Conservation (phyloP, 1,284 basidiomycete species). For the Hortiboletus rubellus region DNA sequence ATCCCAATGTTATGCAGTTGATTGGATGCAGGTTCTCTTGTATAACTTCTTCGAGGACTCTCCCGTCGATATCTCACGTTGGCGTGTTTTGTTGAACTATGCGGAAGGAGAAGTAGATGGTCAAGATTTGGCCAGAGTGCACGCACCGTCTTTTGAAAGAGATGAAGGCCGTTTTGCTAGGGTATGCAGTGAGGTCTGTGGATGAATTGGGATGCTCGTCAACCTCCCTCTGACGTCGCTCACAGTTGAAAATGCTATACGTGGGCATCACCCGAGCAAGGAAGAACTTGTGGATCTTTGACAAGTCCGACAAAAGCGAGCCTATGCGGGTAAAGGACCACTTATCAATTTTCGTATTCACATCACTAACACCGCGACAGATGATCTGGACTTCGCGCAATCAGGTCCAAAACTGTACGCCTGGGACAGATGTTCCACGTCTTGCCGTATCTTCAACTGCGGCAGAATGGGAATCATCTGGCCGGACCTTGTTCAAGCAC, state of each 20-base stretch:
- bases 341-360: background rate
- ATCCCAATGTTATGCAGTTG: no score
- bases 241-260: slow-evolving; percentile 39
- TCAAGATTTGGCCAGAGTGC: slow-evolving; percentile 13
- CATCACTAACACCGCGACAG: slow-evolving; percentile 32
- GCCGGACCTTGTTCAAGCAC: slow-evolving; percentile 52
- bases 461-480: slow-evolving; percentile 59
- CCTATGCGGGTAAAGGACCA: slow-evolving; percentile 36
- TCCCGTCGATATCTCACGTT: no score
- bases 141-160: slow-evolving; percentile 48
- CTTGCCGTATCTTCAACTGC: slow-evolving; percentile 49
- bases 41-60: no score
- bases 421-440: slow-evolving; percentile 45
- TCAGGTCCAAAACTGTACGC: slow-evolving; percentile 45
- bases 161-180: slow-evolving; percentile 53
- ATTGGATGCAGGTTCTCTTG: no score
- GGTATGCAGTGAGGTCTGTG: slow-evolving; percentile 57
- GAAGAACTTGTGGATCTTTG: no score
- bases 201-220: background rate
- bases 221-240: background rate
- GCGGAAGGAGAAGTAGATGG: slow-evolving; percentile 27
- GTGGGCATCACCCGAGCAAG: no score
- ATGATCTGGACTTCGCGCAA: slow-evolving; percentile 47
- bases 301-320: no score
- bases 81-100: slow-evolving; percentile 44